Evolutionary conservation across 306 rosid genomes (phyloP), one percentile per base, ranked within the genome.

Genomic region (Senna siamea): DNA sequence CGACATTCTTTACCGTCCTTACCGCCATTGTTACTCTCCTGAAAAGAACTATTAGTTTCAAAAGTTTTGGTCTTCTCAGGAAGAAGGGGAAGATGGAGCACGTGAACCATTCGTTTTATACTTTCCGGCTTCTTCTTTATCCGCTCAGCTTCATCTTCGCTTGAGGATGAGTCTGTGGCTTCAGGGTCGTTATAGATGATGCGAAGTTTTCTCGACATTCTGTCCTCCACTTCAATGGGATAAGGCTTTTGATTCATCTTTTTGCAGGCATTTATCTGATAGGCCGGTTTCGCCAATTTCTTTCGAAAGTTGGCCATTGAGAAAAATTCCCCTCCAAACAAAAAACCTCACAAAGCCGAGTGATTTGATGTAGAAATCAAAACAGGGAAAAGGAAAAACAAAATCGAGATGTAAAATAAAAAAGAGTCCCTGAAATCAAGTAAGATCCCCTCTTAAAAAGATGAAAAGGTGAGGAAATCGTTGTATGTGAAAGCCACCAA

Each of bases 91-190:
- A 92, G 73, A 1, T 32, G 11, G 41, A 92, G 52, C 68, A 82
- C 92, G 0, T 11, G 63, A 0, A 88, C 46, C 7, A 69, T 30
- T 48, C 80, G 58, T 51, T 87, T 92, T 0, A 44, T 15, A 70
- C 26, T 83, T 13, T 22, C 62, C 0, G n/a, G 18, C 1, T 14
- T 51, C 1, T 10, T 51, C 17, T 15, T 32, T 30, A 8, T 0
- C 44, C 10, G 6, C 32, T 10, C 81, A 1, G 11, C 81, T 73
- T 94, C 99, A 41, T 85, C 92, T 10, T 89, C 97, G 20, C 87
- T 83, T 0, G 87, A 84, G 44, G 96, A 89, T 7, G 89, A 89
- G 5, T 89, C 98, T 4, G 96, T 94, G 1, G 93, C 94, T 15
- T 91, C 76, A 5, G 96, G 96, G 63, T 94, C 96, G 26, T 69